Evolutionary conservation across 2,329 filamentous ascomycete genomes (phyloP), one percentile per base, ranked within the genome.

Genomic region (Basipetospora chlamydospora): DNA sequence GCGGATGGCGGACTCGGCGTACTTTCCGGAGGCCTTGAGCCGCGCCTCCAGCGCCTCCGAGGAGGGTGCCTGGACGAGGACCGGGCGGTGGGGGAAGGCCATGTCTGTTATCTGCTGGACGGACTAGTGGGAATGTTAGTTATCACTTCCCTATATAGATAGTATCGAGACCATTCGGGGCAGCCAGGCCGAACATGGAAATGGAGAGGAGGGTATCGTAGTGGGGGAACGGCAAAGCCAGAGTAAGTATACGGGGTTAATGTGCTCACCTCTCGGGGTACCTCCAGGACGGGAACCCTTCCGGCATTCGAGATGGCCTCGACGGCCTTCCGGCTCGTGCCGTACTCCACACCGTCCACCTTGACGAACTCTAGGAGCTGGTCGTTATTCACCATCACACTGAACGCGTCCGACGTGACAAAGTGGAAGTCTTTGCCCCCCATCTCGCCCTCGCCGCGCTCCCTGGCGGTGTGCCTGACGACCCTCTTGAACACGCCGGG

Each of bases 401-500:
- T 65, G 47, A 76, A 77, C 12, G 66, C 59, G 35, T 64, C 65
- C 4, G 58, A 49, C 33, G 64, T 64, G 28, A 81, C 71, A 40
- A 75, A 75, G 42, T 70, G 60, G 44, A 66, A 74, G 39, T 61
- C 35, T 21, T 29, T 55, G 22, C 67, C 70, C 26, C 63, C 54
- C n/a, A 57, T 48, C 46, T 77, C 73, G 5, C 62, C 65, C 12
- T 67, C 64, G 7, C 49, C 48, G 3, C 65, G 57, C 18, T 56
- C 52, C 12, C 70, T 60, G 3, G 67, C 73, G 3, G 73, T 73
- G 46, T 77, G 69, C 10, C 60, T 61, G 11, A 66, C 54, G 8
- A 73, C 69, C 33, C 56, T 58, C 15, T 67, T 75, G 47, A 88
- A 85, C 15, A 73, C 73, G 35, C 73, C 69, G 6, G 71, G 72